These are phyloP conservation scores for Sicyos baderoa DNA, from an alignment of 306 rosid species.

Conservation along the genomic window DNA sequence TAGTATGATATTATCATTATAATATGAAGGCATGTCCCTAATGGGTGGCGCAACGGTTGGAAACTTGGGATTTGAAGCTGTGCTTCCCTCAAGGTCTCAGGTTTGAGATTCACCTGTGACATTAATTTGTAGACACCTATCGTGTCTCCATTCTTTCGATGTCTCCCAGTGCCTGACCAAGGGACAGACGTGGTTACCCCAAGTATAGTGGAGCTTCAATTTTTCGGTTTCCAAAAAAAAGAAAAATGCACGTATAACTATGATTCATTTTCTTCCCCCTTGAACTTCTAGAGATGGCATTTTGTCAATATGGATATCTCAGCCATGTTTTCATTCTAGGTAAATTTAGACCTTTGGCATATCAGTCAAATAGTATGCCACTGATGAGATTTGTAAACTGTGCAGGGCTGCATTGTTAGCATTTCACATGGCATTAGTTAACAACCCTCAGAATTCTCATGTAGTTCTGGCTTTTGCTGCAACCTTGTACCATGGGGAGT, in stretches of 20 bases:
- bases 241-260: neutral
- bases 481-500: constrained; percentile 64
- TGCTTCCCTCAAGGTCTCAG: no score
- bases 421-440: constrained; percentile 65
- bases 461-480: constrained; percentile 64
- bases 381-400: constrained; percentile 3
- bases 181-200: no score
- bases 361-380: neutral
- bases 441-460: constrained; percentile 59
- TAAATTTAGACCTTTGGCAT: constrained; percentile 10
- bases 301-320: neutral
- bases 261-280: neutral
- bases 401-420: constrained; percentile 76
- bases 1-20: neutral
- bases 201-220: no score
- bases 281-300: neutral
- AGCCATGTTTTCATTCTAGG: neutral
- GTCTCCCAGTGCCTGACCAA: no score
- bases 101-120: no score
- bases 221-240: no score
- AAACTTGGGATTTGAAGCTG: no score
- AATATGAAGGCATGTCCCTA: no score
- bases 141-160: no score
- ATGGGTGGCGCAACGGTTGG: no score
- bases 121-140: no score